A percentile compares a stretch with the other conserved stretches of the same genome.
Conservation (phyloP, 345 rosid genomes). For the Pseudoturritis turrita region DNA sequence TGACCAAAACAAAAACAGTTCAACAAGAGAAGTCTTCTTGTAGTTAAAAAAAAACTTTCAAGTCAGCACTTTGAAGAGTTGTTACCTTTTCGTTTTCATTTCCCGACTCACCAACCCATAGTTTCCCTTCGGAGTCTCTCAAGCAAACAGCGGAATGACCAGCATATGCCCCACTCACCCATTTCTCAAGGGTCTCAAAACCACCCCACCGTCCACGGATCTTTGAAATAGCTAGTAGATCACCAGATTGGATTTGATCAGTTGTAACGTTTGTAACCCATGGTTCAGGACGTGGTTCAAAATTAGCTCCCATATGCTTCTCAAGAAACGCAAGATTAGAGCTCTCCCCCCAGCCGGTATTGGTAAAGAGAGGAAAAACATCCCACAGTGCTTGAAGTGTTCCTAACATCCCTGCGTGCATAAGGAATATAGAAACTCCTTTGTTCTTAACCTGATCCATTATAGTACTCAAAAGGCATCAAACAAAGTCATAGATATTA, state of each 20-base stretch:
- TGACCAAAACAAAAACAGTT: not conserved
- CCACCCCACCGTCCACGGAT: slow-evolving; percentile 96
- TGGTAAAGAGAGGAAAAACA: slow-evolving; percentile 93
- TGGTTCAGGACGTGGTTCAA: slow-evolving; percentile 74
- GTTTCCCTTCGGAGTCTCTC: slow-evolving; percentile 83
- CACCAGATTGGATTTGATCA: slow-evolving; percentile 82
- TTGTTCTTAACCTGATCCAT: slow-evolving; percentile 67
- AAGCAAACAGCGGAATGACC: slow-evolving; percentile 86
- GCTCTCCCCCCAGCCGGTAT: slow-evolving; percentile 92
- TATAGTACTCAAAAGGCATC: slow-evolving; percentile 18
- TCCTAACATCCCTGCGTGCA: slow-evolving; percentile 98
- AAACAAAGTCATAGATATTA: not conserved
- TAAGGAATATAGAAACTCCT: slow-evolving; percentile 91
- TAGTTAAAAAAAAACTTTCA: not conserved
- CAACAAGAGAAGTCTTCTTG: not conserved
- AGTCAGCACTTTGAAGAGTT: not conserved
- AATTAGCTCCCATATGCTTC: slow-evolving; percentile 88
- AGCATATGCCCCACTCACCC: slow-evolving; percentile 99
- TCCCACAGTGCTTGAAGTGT: slow-evolving; percentile 94
- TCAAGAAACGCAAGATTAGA: slow-evolving; percentile 76
- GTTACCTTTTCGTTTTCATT: slow-evolving; percentile 84
- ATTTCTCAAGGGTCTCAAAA: slow-evolving; percentile 95
- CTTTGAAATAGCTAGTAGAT: slow-evolving; percentile 82
- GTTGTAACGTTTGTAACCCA: slow-evolving; percentile 66
- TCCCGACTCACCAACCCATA: slow-evolving; percentile 98